Evolutionary conservation across 2,329 filamentous ascomycete genomes (phyloP).

Genomic region (Sarocladiaceae sp.): DNA sequence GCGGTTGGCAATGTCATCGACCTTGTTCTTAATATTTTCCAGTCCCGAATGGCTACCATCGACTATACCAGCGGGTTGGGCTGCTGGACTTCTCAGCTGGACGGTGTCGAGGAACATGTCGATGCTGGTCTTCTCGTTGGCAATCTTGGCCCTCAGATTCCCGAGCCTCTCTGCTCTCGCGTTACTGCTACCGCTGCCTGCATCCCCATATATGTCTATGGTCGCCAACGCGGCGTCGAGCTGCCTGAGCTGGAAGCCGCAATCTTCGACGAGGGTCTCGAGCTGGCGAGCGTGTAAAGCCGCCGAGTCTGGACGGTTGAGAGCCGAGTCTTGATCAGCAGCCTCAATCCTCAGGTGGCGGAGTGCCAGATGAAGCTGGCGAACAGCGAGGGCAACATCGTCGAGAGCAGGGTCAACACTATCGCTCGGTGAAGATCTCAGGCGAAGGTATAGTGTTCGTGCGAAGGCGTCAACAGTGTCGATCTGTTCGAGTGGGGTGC

Average conservation of each 20-base stretch:
- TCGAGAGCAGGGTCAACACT: conserved; percentile 40
- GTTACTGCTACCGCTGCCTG: conserved; percentile 21
- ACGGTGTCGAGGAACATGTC: conserved; percentile 52
- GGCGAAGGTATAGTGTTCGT: conserved; percentile 47
- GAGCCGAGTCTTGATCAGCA: conserved; percentile 48
- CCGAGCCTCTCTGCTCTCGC: conserved; percentile 32
- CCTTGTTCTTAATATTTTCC: conserved; percentile 53
- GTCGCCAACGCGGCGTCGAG: conserved; percentile 44
- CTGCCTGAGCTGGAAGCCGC: conserved; percentile 47
- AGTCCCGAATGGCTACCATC: conserved; percentile 35
- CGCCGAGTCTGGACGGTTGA: conserved; percentile 31
- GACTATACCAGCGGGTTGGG: conserved; percentile 25
- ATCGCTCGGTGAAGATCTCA: conserved; percentile 29
- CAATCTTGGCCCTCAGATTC: conserved; percentile 39
- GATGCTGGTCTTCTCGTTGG: conserved; percentile 45
- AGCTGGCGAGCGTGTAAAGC: conserved; percentile 44
- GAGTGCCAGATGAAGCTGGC: conserved; percentile 47
- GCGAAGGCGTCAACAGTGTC: conserved; percentile 51
- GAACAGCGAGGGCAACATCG: conserved; percentile 43
- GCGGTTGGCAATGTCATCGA: conserved; percentile 49
- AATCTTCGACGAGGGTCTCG: conserved; percentile 45
- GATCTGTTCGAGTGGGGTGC: conserved; percentile 32
- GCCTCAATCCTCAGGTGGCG: conserved; percentile 53
- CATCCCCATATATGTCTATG: conserved; percentile 26
- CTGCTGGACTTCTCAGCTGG: conserved; percentile 43